Evolutionary conservation across 164 flowering plant species (phyloP).

Genomic region (Sedum album): DNA sequence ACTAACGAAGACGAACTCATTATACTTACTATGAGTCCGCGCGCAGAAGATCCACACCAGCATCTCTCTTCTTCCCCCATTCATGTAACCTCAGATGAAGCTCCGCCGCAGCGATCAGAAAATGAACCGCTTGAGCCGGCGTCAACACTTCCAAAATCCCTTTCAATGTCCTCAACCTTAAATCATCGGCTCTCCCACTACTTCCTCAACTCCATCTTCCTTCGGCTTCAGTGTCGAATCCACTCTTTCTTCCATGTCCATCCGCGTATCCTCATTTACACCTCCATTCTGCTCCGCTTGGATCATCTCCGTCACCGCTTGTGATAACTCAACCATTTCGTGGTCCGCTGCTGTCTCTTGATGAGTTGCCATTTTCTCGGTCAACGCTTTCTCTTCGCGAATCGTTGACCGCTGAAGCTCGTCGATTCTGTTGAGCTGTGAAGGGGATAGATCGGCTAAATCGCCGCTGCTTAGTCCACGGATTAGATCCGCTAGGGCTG

Average conservation of each 20-base stretch:
- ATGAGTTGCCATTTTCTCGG: slow-evolving; percentile 42
- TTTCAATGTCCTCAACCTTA: slow-evolving; percentile 42
- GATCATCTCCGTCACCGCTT: slow-evolving; percentile 23
- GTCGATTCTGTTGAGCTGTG: slow-evolving; percentile 34
- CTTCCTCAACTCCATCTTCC: slow-evolving; percentile 25
- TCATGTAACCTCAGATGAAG: slow-evolving; percentile 50
- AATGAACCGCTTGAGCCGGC: slow-evolving; percentile 48
- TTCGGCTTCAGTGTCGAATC: slow-evolving; percentile 20
- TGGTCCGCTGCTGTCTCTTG: slow-evolving; percentile 55
- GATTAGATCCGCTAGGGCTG: slow-evolving; percentile 25
- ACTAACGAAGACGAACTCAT: no score
- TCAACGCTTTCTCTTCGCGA: slow-evolving; percentile 31
- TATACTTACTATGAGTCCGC: not conserved
- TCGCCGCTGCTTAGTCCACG: slow-evolving; percentile 34
- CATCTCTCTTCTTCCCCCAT: slow-evolving; percentile 43
- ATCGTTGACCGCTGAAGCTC: slow-evolving; percentile 35
- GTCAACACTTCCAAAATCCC: slow-evolving; percentile 25
- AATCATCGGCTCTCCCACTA: slow-evolving; percentile 42
- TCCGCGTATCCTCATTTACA: not conserved
- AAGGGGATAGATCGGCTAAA: slow-evolving; percentile 35
- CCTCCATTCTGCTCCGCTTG: slow-evolving; percentile 8
- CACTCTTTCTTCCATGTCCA: slow-evolving; percentile 16
- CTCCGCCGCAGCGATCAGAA: slow-evolving; percentile 62
- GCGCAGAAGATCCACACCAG: not conserved
- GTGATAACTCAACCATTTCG: slow-evolving; percentile 27